These are phyloP conservation scores for Aspergillus nomiae DNA, from an alignment of 2,329 filamentous ascomycete species.

Conservation along the genomic window DNA sequence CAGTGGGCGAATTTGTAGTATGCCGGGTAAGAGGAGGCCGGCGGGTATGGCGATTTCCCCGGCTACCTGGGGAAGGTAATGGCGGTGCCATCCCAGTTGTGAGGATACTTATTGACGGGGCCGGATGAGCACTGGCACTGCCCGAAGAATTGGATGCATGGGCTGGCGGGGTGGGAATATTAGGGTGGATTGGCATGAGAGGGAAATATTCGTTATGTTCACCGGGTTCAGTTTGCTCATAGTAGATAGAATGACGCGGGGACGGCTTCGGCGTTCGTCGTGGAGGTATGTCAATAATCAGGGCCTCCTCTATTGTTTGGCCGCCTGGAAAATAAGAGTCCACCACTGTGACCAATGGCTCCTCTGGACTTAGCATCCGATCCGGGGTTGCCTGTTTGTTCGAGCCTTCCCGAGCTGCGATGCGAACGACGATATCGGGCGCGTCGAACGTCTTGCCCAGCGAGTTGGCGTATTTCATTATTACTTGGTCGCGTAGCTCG, in stretches of 20 bases:
- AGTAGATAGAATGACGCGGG: constrained; percentile 58
- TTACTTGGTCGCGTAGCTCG: constrained; percentile 87
- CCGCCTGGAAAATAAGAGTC: constrained; percentile 84
- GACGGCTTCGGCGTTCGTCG: constrained; percentile 79
- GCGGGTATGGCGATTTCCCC: constrained; percentile 57
- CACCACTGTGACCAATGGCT: constrained; percentile 74
- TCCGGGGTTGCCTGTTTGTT: constrained; percentile 55
- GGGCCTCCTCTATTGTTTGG: constrained; percentile 83
- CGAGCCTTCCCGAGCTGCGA: constrained; percentile 66
- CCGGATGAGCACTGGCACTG: constrained; percentile 44
- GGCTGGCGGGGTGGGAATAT: constrained; percentile 42
- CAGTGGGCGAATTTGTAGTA: constrained; percentile 79
- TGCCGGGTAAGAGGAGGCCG: constrained; percentile 65
- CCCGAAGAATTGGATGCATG: constrained; percentile 44
- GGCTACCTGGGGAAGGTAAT: constrained; percentile 79
- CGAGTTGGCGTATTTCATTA: constrained; percentile 92
- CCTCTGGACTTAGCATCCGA: constrained; percentile 79
- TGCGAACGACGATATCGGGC: constrained; percentile 81
- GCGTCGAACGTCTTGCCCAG: constrained; percentile 86
- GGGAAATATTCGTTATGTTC: constrained; percentile 85
- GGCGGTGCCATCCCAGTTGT: constrained; percentile 77
- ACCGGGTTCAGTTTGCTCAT: constrained; percentile 61
- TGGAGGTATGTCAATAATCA: constrained; percentile 83
- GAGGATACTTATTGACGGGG: constrained; percentile 76
- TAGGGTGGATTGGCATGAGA: constrained; percentile 58